Evolutionary conservation across 805 yeast species (phyloP).

Genomic region (Cyberlindnera maritima): DNA sequence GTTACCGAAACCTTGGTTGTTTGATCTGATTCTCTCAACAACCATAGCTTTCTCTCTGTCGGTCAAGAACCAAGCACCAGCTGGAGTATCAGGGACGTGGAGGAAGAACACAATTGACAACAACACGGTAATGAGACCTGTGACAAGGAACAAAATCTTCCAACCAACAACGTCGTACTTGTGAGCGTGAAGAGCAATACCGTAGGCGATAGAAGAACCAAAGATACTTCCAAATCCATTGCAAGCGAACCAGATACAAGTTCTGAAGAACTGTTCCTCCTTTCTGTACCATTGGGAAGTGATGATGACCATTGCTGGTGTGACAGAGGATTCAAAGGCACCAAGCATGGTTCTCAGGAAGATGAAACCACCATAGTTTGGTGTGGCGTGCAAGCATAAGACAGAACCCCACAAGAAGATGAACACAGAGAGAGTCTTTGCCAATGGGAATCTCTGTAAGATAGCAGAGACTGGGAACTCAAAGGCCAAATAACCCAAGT

Average conservation of each 20-base stretch:
- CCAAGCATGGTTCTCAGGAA: slow-evolving; percentile 49
- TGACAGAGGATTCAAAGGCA: slow-evolving; percentile 47
- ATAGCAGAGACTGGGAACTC: slow-evolving; percentile 46
- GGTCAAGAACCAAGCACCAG: slow-evolving; percentile 44
- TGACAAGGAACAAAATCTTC: slow-evolving; percentile 56
- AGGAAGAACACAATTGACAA: slow-evolving; percentile 45
- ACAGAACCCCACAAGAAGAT: slow-evolving; percentile 60
- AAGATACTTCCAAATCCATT: slow-evolving; percentile 45
- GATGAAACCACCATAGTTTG: slow-evolving; percentile 36
- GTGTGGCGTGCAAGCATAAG: slow-evolving; percentile 45
- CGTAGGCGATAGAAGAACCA: slow-evolving; percentile 56
- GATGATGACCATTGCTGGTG: slow-evolving; percentile 54
- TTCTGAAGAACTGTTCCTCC: slow-evolving; percentile 41
- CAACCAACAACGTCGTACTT: slow-evolving; percentile 47
- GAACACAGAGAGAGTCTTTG: slow-evolving; percentile 44
- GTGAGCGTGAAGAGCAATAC: slow-evolving; percentile 37
- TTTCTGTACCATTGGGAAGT: slow-evolving; percentile 58
- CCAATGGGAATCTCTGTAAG: slow-evolving; percentile 55
- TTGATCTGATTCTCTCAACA: slow-evolving; percentile 50
- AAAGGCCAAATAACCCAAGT: slow-evolving; percentile 60
- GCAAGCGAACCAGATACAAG: slow-evolving; percentile 42
- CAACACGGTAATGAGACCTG: slow-evolving; percentile 56
- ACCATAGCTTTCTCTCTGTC: slow-evolving; percentile 45
- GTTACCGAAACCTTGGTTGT: slow-evolving; percentile 59
- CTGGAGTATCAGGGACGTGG: slow-evolving; percentile 57